Percentiles rank a stretch among this genome's conserved stretches.
Conservation (phyloP, 805 yeast genomes). For the Lachancea fermentati region DNA sequence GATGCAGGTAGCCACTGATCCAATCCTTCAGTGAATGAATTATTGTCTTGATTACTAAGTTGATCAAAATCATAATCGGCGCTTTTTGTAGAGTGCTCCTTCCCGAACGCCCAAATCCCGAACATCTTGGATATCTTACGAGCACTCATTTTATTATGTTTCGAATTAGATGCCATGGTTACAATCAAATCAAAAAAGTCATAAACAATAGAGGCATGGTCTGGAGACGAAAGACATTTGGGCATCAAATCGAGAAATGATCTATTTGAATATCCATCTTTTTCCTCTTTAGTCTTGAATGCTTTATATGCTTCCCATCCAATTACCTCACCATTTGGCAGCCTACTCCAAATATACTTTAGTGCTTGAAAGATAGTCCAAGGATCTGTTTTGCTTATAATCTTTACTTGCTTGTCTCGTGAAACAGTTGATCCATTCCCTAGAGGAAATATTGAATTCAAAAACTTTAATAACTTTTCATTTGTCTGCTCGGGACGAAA, state of each 20-base stretch:
- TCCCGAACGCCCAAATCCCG: constrained; percentile 81
- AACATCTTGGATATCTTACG: constrained; percentile 76
- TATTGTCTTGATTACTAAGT: constrained; percentile 21
- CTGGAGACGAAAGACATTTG: constrained; percentile 70
- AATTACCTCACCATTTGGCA: constrained; percentile 71
- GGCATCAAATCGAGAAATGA: constrained; percentile 84
- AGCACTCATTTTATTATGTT: constrained; percentile 71
- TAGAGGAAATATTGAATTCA: constrained; percentile 53
- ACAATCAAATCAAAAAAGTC: constrained; percentile 81
- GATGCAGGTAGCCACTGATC: constrained; percentile 75
- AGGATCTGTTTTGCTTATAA: constrained; percentile 52
- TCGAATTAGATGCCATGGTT: constrained; percentile 71
- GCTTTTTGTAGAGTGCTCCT: constrained; percentile 21
- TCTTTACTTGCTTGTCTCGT: constrained; percentile 35
- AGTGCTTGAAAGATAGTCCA: constrained; percentile 67
- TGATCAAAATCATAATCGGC: constrained; percentile 24
- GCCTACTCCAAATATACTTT: constrained; percentile 81
- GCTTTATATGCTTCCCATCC: constrained; percentile 82
- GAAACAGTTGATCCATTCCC: constrained; percentile 45
- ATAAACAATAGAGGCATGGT: constrained; percentile 85
- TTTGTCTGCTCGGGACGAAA: constrained; percentile 68
- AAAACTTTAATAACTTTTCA: constrained; percentile 48
- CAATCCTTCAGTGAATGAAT: constrained; percentile 61
- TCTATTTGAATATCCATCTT: constrained; percentile 58
- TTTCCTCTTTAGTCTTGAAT: constrained; percentile 59